Percentiles rank a stretch among this genome's conserved stretches.
These are phyloP conservation scores for Pseudogymnoascus sp. DNA, from an alignment of 2,329 filamentous ascomycete genomes.

Conservation along the genomic window DNA sequence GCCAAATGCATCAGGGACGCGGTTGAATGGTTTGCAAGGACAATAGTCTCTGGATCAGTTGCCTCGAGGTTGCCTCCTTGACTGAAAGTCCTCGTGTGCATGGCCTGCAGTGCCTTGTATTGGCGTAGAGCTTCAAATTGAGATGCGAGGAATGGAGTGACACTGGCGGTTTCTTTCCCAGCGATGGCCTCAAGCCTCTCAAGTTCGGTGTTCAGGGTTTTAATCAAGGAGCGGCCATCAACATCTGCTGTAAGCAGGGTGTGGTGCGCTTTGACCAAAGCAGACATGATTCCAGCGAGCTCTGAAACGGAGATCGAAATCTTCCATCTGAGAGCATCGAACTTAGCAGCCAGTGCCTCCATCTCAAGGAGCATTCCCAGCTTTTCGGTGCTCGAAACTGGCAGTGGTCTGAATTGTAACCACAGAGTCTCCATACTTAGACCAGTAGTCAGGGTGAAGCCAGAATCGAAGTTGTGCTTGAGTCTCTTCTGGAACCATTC, in stretches of 20 bases:
- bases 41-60: conserved; percentile 16
- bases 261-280: conserved; percentile 47
- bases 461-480: conserved; percentile 52
- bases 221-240: conserved; percentile 33
- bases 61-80: neutral
- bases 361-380: conserved; percentile 42
- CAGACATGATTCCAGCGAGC: conserved; percentile 43
- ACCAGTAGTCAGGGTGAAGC: conserved; percentile 66
- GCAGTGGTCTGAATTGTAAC: conserved; percentile 58
- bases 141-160: conserved; percentile 41
- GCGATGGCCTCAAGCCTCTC: conserved; percentile 40
- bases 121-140: conserved; percentile 52
- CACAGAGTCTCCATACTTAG: conserved; percentile 74
- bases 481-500: conserved; percentile 31
- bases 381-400: conserved; percentile 38
- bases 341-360: conserved; percentile 47
- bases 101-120: conserved; percentile 19
- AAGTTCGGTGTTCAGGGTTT: conserved; percentile 43
- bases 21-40: conserved; percentile 25
- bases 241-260: conserved; percentile 39
- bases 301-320: conserved; percentile 42
- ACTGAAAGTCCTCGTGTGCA: conserved; percentile 9
- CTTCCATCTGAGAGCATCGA: conserved; percentile 54
- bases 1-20: conserved; percentile 22
- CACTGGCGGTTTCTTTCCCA: conserved; percentile 32